Evolutionary conservation across 306 rosid genomes (phyloP).

Genomic region (Canavalia ensiformis): DNA sequence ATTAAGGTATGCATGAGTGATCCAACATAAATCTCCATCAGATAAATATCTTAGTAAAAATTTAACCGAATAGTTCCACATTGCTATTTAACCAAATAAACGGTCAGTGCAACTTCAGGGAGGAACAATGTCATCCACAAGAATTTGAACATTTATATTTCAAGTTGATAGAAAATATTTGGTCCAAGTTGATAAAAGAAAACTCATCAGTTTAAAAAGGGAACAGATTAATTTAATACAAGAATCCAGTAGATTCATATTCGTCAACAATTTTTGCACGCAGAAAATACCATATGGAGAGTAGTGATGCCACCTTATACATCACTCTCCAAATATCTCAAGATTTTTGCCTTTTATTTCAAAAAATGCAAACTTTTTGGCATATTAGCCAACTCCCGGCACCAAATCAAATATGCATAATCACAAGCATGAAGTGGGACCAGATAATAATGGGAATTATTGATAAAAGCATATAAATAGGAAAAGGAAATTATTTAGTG

Average conservation of each 20-base stretch:
- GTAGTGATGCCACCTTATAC: not conserved
- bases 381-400: conserved; percentile 26
- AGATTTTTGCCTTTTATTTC: not conserved
- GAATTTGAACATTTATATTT: conserved; percentile 3
- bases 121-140: conserved; percentile 8
- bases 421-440: conserved; percentile 37
- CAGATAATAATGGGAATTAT: conserved; percentile 12
- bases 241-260: conserved; percentile 26
- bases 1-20: not conserved
- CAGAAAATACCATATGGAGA: not conserved
- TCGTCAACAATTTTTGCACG: conserved; percentile 6
- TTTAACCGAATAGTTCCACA: not conserved
- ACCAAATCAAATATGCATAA: conserved; percentile 18
- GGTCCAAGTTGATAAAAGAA: conserved; percentile 3
- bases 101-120: conserved; percentile 14
- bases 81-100: not conserved
- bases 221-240: not conserved
- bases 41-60: conserved; percentile 2
- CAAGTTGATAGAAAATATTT: conserved; percentile 19
- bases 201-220: not conserved
- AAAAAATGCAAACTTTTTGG: conserved; percentile 24
- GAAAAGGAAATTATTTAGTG: not conserved
- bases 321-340: conserved; percentile 25
- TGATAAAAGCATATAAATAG: conserved; percentile 20
- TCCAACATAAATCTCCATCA: not conserved